Base-by-base conservation (phyloP, 345 rosid genomes). In the Lepidium didymum region DNA sequence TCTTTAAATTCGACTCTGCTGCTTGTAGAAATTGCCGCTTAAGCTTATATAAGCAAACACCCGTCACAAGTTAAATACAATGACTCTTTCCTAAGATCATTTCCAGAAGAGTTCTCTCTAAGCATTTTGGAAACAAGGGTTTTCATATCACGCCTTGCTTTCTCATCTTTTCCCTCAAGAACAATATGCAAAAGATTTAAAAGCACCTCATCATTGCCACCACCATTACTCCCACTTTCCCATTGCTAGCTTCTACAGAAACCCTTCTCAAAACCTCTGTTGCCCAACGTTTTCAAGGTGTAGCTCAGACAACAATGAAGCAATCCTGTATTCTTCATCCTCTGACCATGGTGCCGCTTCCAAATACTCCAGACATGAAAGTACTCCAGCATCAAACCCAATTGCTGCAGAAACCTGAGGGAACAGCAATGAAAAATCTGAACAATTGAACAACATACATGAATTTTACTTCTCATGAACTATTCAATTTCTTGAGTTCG, bases 281-380 rank as follows among this genome's bases (percentile, higher is more conserved):
- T 1, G 97, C 96, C 93, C 99, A 19, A 87, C 94, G 43, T 90
- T 92, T 75, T 95, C 99, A 62, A 91, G 95, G 7, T 75, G 86
- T 31, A 95, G 84, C 83, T 88, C 97, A 3, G 96, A 87, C 59
- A 95, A 69, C 65, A 91, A 59, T 1, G 94, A 79, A 50, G 97
- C 96, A 58, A 95, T 91, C 71, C 84, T 89, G 77, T 86, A 88
- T 51, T 95, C 98, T 84, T 95, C 99, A 58, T 91, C 98, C 82
- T 95, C 98, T 5, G 96, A 91, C 99, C 99, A 95, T 27, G 99
- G 99, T 35, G 98, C 99, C 29, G 99, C 99, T 81, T 95, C 99
- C 52, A 95, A 81, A 64, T 87, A 87, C 86, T 95, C 98, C 77
- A 95, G 75, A 82, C 99, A 95, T 60, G 96, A 89, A 44, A 91